These are phyloP conservation scores for Wickerhamiella parazyma DNA, from an alignment of 805 yeast genomes.

Conservation along the genomic window DNA sequence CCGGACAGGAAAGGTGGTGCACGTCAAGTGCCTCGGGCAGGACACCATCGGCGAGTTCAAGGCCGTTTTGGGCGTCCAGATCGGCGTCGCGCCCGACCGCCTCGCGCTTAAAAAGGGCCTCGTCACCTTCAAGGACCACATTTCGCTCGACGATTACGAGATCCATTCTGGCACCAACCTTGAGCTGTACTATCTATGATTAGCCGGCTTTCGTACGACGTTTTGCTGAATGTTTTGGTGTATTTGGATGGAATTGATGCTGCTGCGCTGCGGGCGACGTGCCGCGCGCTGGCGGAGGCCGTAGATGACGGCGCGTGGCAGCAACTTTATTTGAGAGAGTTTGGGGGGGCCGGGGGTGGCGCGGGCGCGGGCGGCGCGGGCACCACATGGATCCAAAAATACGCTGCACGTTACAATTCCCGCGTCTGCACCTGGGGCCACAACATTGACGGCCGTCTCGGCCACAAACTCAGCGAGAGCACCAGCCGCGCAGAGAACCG, in stretches of 20 bases:
- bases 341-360: slow-evolving; percentile 11
- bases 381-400: slow-evolving; percentile 38
- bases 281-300: slow-evolving; percentile 28
- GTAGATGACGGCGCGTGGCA: slow-evolving; percentile 35
- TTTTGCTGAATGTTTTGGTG: slow-evolving; percentile 18
- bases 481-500: not conserved
- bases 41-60: slow-evolving; percentile 88
- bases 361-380: slow-evolving; percentile 16
- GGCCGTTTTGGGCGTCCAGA: slow-evolving; percentile 65
- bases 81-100: slow-evolving; percentile 58
- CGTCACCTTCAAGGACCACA: slow-evolving; percentile 74
- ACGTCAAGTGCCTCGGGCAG: slow-evolving; percentile 69
- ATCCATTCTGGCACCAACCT: slow-evolving; percentile 78
- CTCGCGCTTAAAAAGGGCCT: slow-evolving; percentile 71
- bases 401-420: slow-evolving; percentile 29
- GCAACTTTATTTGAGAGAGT: slow-evolving; percentile 20
- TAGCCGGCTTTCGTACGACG: slow-evolving; percentile 7
- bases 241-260: slow-evolving; percentile 27
- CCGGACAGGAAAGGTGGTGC: slow-evolving; percentile 72
- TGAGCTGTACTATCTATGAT: slow-evolving; percentile 44
- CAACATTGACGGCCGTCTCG: slow-evolving; percentile 34
- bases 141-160: slow-evolving; percentile 86
- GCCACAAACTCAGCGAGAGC: slow-evolving; percentile 22
- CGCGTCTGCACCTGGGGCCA: slow-evolving; percentile 41
- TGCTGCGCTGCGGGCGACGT: slow-evolving; percentile 29